phyloP scores from a whole-genome alignment of 306 rosid species.

The Alnus rubra region DNA sequence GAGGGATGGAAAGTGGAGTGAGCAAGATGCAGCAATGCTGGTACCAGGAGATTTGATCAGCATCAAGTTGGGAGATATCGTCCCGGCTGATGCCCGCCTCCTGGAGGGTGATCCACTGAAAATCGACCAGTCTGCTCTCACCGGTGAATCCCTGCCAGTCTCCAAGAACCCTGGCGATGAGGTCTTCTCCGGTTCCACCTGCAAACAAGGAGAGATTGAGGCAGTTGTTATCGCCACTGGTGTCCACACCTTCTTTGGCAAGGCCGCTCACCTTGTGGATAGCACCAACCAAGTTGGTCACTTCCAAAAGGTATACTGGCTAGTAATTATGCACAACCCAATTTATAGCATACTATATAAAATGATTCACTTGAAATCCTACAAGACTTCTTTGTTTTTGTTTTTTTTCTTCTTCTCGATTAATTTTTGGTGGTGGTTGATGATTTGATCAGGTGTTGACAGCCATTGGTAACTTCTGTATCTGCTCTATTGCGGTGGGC shows the following conservation, averaged over 20 bases:
- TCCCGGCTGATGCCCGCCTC: slow-evolving; percentile 93
- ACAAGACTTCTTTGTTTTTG: neutral
- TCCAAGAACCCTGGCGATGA: slow-evolving; percentile 72
- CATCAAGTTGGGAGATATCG: slow-evolving; percentile 88
- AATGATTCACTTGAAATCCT: neutral
- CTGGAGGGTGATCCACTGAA: slow-evolving; percentile 85
- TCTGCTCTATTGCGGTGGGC: slow-evolving; percentile 80
- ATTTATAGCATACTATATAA: neutral
- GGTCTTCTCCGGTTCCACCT: slow-evolving; percentile 90
- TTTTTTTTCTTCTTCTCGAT: neutral
- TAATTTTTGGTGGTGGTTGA: slow-evolving; percentile 22
- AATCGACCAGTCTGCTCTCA: slow-evolving; percentile 90
- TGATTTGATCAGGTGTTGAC: slow-evolving; percentile 71
- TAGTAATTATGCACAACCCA: neutral
- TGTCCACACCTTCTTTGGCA: slow-evolving; percentile 90
- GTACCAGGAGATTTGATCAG: slow-evolving; percentile 94
- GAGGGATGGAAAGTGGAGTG: slow-evolving; percentile 83
- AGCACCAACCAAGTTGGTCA: slow-evolving; percentile 96
- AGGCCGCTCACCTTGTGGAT: slow-evolving; percentile 94
- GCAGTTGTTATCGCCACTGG: slow-evolving; percentile 95
- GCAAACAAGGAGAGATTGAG: slow-evolving; percentile 94
- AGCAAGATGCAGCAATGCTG: slow-evolving; percentile 73
- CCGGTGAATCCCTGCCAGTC: slow-evolving; percentile 90
- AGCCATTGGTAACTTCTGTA: slow-evolving; percentile 88
- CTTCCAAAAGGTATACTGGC: slow-evolving; percentile 67